Evolutionary conservation across 2,329 filamentous ascomycete species (phyloP), one percentile per base, ranked within the genome.

Genomic region (Geosmithia morbida): DNA sequence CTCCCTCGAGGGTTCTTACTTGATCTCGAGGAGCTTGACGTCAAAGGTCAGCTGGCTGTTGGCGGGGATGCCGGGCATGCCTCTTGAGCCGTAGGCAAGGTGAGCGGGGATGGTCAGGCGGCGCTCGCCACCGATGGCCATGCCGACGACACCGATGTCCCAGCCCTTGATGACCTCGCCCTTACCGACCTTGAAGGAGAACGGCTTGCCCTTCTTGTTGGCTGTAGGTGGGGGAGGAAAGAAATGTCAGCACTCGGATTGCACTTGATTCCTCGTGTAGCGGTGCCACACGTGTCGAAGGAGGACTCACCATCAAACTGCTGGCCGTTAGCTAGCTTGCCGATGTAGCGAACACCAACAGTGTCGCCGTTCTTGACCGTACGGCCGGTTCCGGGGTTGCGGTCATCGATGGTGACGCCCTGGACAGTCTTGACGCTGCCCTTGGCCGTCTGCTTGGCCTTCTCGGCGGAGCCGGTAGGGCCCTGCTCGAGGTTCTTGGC

Each of bases 151-250:
- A 68, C 92, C 92, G 54, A 97, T 79, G 65, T 98, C 94, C 94
- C 92, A 97, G 56, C 92, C 92, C 77, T 94, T 92, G 74, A 98
- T 98, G 59, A 98, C 94, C 67, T 97, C 87, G 51, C 89, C 89
- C 62, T 82, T 80, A 56, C 92, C 94, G 51, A 94, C 81, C 75
- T 90, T 94, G 80, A 97, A 97, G 55, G 77, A 77, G 72, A 98
- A 98, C 49, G 94, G 90, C 73, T 94, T 89, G 59, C 92, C 92
- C 74, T 94, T 96, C 78, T 97, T 98, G 78, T 98, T 97, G 67
- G 88, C 87, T 89, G 19, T 11, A 13, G 11, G n/a, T n/a, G n/a
- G n/a, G n/a, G n/a, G n/a, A n/a, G 8, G 20, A 41, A 58, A 42
- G 53, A 3, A 19, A 37, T 50, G 56, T 45, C 16, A 45, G 43